Base-by-base conservation (phyloP, 2,329 filamentous ascomycete species). In the Teratosphaeriaceae sp. region DNA sequence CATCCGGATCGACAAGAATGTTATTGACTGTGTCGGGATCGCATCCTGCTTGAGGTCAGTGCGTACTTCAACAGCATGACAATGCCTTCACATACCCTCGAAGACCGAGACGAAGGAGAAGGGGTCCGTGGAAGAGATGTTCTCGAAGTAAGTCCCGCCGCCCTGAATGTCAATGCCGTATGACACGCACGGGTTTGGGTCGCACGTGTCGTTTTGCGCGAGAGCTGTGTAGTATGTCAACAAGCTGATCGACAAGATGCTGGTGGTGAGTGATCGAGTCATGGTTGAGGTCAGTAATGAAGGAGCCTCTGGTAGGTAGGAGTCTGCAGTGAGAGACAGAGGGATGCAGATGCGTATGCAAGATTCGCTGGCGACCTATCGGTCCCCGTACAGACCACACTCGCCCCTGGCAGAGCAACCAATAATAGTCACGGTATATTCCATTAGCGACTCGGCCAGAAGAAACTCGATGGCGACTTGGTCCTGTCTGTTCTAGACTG, bases 121-220 rank as follows among this genome's bases (percentile, higher is more conserved):
- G 11, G 36, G 31, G 4, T 26, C 38, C 15, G 38, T 49, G 4
- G 48, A 51, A 15, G 42, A 31, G 7, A 43, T 34, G 37, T 55
- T 51, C 42, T 54, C 50, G 36, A 55, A 55, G 38, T 55, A 55
- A 22, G 26, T 42, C 11, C 48, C 48, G 37, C 48, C 46, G 36
- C 49, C 46, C 7, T 49, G 44, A 27, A 54, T 54, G 29, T 54
- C 53, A 22, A 54, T 51, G 21, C 51, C 51, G 21, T 47, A 55
- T 1, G 48, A 47, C 3, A 43, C 13, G 33, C 53, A 55, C 3
- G 26, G 19, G 26, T 41, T 33, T 13, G 24, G 24, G 13, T 27
- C 24, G 24, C 24, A 27, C 8, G 24, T 27, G 24, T 27, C 8
- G 13, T 27, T 13, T 13, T 27, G 8, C 24, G 8, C 8, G 8